Evolutionary conservation across 106 monocot genomes (phyloP).

Genomic region (Allium cepa): DNA sequence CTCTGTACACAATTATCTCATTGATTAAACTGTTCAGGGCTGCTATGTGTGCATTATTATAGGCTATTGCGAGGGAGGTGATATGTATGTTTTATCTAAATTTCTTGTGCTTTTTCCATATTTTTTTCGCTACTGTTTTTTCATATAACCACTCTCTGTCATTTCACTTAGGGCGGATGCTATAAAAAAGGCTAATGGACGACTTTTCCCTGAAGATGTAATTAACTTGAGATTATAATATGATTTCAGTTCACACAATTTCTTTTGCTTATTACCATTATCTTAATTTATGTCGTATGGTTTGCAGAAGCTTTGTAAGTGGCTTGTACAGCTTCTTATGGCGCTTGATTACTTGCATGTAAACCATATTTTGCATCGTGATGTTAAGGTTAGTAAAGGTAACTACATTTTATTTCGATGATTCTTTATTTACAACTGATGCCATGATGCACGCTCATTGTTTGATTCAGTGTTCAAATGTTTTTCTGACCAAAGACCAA

Average conservation of each 20-base stretch:
- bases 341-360: slow-evolving; percentile 93
- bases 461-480: slow-evolving; percentile 89
- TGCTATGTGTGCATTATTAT: slow-evolving; percentile 98
- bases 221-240: not conserved
- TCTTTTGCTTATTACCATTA: slow-evolving; percentile 5
- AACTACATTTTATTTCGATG: not conserved
- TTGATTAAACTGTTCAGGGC: slow-evolving; percentile 39
- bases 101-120: too few relatives aligned
- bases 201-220: slow-evolving; percentile 88
- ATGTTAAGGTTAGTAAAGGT: slow-evolving; percentile 76
- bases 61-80: slow-evolving; percentile 94
- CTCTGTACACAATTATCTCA: not conserved
- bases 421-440: not conserved
- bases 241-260: not conserved
- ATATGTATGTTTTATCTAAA: slow-evolving; percentile 57
- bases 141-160: not conserved
- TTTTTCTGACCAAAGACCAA: slow-evolving; percentile 82
- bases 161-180: slow-evolving; percentile 64
- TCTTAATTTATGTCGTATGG: not conserved
- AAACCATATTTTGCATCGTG: slow-evolving; percentile 98
- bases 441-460: not conserved
- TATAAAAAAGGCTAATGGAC: slow-evolving; percentile 89
- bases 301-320: slow-evolving; percentile 88
- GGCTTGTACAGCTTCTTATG: slow-evolving; percentile 98
- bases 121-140: too few relatives aligned